Evolutionary conservation across 306 rosid genomes (phyloP).

Genomic region (Prunus fruticosa): DNA sequence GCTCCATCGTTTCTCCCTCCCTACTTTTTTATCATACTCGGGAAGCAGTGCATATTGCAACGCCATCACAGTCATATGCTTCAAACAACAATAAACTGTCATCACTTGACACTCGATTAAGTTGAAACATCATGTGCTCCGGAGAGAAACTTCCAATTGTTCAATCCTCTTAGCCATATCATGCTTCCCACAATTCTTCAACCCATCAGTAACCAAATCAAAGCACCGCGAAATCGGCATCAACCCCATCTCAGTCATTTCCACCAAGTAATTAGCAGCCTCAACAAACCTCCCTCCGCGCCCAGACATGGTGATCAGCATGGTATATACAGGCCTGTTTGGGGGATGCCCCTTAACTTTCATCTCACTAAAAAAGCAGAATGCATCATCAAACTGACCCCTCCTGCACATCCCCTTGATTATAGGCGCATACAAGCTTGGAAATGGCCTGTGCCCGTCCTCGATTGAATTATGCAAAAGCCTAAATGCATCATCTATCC

Average conservation of each 20-base stretch:
- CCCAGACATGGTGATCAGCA: slow-evolving; percentile 87
- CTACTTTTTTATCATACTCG: too few relatives aligned
- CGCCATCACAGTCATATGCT: too few relatives aligned
- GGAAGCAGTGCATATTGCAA: too few relatives aligned
- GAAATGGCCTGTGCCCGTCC: slow-evolving; percentile 74
- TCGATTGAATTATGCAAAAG: slow-evolving; percentile 59
- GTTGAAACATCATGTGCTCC: slow-evolving; percentile 39
- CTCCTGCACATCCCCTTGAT: slow-evolving; percentile 75
- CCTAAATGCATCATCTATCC: slow-evolving; percentile 67
- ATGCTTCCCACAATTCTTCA: slow-evolving; percentile 89
- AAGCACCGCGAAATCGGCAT: slow-evolving; percentile 73
- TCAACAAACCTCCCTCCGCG: slow-evolving; percentile 80
- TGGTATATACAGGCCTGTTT: slow-evolving; percentile 81
- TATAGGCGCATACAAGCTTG: slow-evolving; percentile 72
- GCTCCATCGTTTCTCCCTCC: too few relatives aligned
- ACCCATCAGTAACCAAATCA: slow-evolving; percentile 84
- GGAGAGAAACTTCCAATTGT: slow-evolving; percentile 56
- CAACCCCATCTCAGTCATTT: slow-evolving; percentile 83
- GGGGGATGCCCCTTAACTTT: slow-evolving; percentile 88
- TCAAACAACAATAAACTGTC: too few relatives aligned
- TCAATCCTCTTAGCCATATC: slow-evolving; percentile 79
- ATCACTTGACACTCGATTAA: not conserved
- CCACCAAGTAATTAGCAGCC: slow-evolving; percentile 75
- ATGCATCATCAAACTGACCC: slow-evolving; percentile 87
- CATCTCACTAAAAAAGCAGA: slow-evolving; percentile 89